Conservation (phyloP, 768 basidiomycete species). For the Ramaria sp. region DNA sequence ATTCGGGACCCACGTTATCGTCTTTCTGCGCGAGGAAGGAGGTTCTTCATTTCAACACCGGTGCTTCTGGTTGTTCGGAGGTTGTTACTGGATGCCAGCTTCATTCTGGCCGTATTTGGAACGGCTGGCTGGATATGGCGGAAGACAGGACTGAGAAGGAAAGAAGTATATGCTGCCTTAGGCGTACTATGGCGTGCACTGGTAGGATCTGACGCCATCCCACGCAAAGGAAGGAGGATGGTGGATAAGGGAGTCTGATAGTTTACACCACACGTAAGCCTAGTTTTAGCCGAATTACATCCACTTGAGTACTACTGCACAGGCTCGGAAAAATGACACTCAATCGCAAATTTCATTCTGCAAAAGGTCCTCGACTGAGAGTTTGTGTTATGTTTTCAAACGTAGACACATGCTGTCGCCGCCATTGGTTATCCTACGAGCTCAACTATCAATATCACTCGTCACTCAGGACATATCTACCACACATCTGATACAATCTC, state of each 20-base stretch:
- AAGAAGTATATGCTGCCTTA: constrained; percentile 58
- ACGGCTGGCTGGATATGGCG: constrained; percentile 51
- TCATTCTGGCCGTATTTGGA: constrained; percentile 56
- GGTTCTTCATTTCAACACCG: constrained; percentile 43
- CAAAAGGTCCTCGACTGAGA: no score
- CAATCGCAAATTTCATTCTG: no score
- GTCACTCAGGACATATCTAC: constrained; percentile 60
- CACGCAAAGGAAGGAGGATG: constrained; percentile 29
- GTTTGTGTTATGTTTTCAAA: no score
- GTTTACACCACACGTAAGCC: not conserved
- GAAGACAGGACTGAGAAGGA: constrained; percentile 55
- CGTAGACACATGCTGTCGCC: no score
- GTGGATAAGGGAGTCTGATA: constrained; percentile 37
- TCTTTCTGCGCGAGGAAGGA: constrained; percentile 24
- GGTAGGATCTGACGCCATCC: constrained; percentile 34
- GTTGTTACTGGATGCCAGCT: constrained; percentile 69
- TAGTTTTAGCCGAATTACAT: not conserved
- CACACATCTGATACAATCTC: constrained; percentile 90
- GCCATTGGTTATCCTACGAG: no score
- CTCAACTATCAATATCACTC: no score
- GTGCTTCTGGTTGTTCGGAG: constrained; percentile 58
- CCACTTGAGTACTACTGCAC: not conserved
- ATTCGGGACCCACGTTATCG: constrained; percentile 1
- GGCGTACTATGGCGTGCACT: constrained; percentile 61
- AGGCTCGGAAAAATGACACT: not conserved